Percentiles rank a stretch among this genome's conserved stretches.
Evolutionary conservation across 164 flowering plant species (phyloP).

Genomic region (Kalanchoe fedtschenkoi): DNA sequence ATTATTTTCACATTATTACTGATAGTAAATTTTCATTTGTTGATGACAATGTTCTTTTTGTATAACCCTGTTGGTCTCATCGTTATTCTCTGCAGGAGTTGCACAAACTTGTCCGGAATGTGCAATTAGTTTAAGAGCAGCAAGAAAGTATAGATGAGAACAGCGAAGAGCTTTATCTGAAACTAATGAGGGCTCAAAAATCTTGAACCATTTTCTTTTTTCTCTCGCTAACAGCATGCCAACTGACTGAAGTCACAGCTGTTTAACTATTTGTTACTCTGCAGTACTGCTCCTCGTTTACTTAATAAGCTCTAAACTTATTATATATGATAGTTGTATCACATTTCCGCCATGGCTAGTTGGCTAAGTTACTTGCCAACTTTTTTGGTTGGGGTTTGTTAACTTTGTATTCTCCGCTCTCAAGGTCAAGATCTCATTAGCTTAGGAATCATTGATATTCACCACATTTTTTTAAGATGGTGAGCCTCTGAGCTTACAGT

Average conservation of each 20-base stretch:
- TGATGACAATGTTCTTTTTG: not conserved
- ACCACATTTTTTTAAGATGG: too few relatives aligned
- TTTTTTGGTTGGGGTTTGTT: too few relatives aligned
- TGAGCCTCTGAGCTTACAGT: too few relatives aligned
- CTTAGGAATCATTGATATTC: too few relatives aligned
- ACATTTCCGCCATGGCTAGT: too few relatives aligned
- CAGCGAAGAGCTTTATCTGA: conserved; percentile 16
- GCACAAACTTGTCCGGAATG: conserved; percentile 56
- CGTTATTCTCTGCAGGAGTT: conserved; percentile 31
- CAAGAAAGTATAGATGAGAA: conserved; percentile 22
- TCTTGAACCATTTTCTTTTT: conserved; percentile 47
- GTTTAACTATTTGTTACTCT: not conserved
- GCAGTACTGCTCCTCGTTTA: not conserved
- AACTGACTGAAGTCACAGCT: conserved; percentile 8
- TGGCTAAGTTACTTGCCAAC: too few relatives aligned
- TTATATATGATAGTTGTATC: not conserved
- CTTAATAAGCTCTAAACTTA: not conserved
- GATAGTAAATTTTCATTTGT: not conserved
- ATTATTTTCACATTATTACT: too few relatives aligned
- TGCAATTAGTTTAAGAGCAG: conserved; percentile 32
- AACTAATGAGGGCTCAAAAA: conserved; percentile 29
- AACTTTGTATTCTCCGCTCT: too few relatives aligned
- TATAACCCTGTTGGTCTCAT: not conserved
- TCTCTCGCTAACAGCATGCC: conserved; percentile 39
- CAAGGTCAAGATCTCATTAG: too few relatives aligned